These are phyloP conservation scores for Arachis monticola DNA, from an alignment of 331 rosid species.

Conservation along the genomic window DNA sequence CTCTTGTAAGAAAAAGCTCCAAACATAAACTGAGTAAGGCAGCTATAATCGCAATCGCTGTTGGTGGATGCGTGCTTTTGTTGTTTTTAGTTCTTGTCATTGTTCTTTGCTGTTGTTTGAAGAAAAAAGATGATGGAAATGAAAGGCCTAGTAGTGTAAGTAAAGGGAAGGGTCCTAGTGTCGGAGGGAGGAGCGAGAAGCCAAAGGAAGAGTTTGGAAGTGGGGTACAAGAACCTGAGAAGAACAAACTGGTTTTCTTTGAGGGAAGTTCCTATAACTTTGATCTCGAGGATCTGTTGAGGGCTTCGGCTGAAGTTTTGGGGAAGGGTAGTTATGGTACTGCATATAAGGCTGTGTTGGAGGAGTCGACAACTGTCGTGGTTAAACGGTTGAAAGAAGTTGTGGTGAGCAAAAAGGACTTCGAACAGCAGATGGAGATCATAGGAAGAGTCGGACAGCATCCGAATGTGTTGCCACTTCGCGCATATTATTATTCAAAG, in stretches of 20 bases:
- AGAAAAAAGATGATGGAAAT: constrained; percentile 57
- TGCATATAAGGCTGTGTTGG: constrained; percentile 93
- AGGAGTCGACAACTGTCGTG: constrained; percentile 91
- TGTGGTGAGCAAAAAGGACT: constrained; percentile 82
- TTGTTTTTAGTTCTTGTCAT: constrained; percentile 52
- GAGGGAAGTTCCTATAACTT: constrained; percentile 87
- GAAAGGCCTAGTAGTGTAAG: constrained; percentile 51
- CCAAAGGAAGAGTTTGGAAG: constrained; percentile 95
- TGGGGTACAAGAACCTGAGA: constrained; percentile 94
- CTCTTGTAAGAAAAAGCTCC: constrained; percentile 49
- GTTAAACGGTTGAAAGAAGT: constrained; percentile 98
- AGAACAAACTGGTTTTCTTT: constrained; percentile 86
- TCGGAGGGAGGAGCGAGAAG: constrained; percentile 70
- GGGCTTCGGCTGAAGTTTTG: constrained; percentile 97
- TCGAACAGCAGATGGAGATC: constrained; percentile 89
- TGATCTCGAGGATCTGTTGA: constrained; percentile 92
- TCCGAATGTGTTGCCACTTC: constrained; percentile 82
- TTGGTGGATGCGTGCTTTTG: constrained; percentile 66
- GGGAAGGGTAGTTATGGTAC: constrained; percentile 99
- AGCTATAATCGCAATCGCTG: constrained; percentile 80
- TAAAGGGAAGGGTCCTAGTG: constrained; percentile 61
- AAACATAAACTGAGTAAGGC: constrained; percentile 64
- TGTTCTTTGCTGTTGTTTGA: constrained; percentile 68
- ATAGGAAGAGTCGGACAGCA: constrained; percentile 78
- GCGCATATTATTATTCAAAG: constrained; percentile 96